Base-by-base conservation (phyloP, 2,329 filamentous ascomycete species). In the Fusarium protoensiforme region DNA sequence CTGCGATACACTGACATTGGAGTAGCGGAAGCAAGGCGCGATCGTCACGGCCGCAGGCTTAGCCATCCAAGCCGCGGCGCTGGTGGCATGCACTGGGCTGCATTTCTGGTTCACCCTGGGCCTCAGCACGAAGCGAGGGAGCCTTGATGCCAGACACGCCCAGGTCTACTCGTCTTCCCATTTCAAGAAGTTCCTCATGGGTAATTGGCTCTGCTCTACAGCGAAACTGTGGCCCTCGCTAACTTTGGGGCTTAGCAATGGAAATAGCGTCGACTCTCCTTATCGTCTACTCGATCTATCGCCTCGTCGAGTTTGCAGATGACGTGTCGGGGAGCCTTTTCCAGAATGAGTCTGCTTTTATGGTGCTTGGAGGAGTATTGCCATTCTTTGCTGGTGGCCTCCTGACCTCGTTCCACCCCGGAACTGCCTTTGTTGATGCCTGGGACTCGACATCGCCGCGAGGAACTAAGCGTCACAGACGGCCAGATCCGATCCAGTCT, bases 41-140 rank as follows among this genome's bases (percentile, higher is more conserved):
- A 79, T 78, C 27, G 78, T 88, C 14, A 76, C 86, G n/a, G 78
- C 85, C 8, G 82, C 79, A 2, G 87, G 87, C 9, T 72, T 89
- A 14, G 83, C 78, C 2, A 77, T 89, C 22, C 87, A 88, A 67
- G 76, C 84, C 3, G 64, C 79, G 7, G 81, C 83, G 6, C 77
- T 88, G 11, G 54, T 83, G 31, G 72, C 82, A 13, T 86, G 85
- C 64, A 78, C 84, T 20, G 77, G 74, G 22, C 78, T 80, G 62
- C 84, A 82, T 65, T 81, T 81, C 57, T 85, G 79, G 71, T 86
- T 87, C 46, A 81, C 81, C 16, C 73, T 84, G 36, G 79, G 79
- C 38, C 71, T 87, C 9, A 80, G 80, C 56, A 82, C 80, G 16
- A 81, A 82, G 18, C 80, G 79, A 36, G 80, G 83, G 33, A 72